Evolutionary conservation across 352 stramenopile genomes (phyloP), one percentile per base, ranked within the genome.

Genomic region (Phytophthora hybrid): DNA sequence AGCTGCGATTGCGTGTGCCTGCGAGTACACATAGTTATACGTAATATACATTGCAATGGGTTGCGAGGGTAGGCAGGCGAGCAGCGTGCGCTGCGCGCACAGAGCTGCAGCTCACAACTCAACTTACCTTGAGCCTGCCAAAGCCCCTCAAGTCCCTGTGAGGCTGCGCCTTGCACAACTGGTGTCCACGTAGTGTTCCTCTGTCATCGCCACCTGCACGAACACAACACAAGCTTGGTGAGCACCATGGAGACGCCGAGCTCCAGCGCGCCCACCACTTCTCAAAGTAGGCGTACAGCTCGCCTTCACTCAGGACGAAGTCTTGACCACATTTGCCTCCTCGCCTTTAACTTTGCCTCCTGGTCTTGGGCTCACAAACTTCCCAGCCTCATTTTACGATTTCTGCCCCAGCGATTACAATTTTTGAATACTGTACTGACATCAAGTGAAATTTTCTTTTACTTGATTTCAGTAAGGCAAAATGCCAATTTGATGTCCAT

Each of bases 381-480:
- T 69, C 62, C 62, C 52, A 69, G 5, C 51, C 52, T 62, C 37
- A 52, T 16, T 69, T 62, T 11, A 69, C 62, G n/a, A 69, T 52
- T 69, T 37, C 62, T 9, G 62, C 21, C 8, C 62, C 62, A 18
- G 51, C 62, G 52, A 69, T 60, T 4, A 51, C 62, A 23, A 69
- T 69, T 31, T 69, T n/a, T n/a, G n/a, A n/a, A n/a, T n/a, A n/a
- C n/a, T n/a, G n/a, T n/a, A n/a, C n/a, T n/a, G n/a, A n/a, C n/a
- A n/a, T n/a, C n/a, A n/a, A n/a, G n/a, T n/a, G n/a, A n/a, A n/a
- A n/a, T n/a, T n/a, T n/a, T n/a, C n/a, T n/a, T n/a, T n/a, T n/a
- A n/a, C n/a, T n/a, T n/a, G n/a, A n/a, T n/a, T n/a, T n/a, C n/a
- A n/a, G n/a, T n/a, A n/a, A n/a, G n/a, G n/a, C n/a, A n/a, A n/a